These are phyloP conservation scores for Thermothielavioides terrestris DNA, from an alignment of 495 filamentous ascomycete genomes.

Conservation along the genomic window DNA sequence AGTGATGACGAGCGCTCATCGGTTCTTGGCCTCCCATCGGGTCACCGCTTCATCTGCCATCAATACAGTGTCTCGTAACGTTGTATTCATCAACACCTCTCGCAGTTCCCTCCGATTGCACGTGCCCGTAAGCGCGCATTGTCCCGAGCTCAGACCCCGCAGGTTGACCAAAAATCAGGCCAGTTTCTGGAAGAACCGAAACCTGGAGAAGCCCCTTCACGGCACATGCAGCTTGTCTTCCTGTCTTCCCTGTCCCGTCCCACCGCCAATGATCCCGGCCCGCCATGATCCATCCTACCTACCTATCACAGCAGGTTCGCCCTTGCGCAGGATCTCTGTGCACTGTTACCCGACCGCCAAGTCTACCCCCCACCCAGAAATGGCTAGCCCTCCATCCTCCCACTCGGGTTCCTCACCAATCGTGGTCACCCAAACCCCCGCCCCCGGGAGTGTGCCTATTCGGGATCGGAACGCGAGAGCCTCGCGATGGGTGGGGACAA, in stretches of 20 bases:
- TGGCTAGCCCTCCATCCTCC: neutral
- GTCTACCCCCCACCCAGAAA: no score
- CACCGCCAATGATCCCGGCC: neutral
- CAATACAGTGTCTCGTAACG: neutral
- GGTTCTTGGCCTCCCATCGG: no score
- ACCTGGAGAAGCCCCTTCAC: neutral
- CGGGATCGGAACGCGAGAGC: constrained; percentile 3
- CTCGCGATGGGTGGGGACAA: no score
- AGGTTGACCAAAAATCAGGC: no score
- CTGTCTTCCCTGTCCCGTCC: neutral
- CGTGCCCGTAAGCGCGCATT: no score
- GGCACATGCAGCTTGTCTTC: neutral
- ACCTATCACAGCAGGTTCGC: no score
- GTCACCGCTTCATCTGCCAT: no score
- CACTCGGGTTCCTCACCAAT: neutral
- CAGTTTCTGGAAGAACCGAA: neutral
- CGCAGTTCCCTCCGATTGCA: neutral
- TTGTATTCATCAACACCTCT: neutral
- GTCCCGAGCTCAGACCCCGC: no score
- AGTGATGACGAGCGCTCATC: no score
- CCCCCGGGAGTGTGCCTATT: constrained; percentile 1
- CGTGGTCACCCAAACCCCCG: neutral
- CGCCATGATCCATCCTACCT: no score
- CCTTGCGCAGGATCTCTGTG: no score
- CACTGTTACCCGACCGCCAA: no score